These are phyloP conservation scores for Boletus subcaerulescens DNA, from an alignment of 768 basidiomycete genomes.

Conservation along the genomic window DNA sequence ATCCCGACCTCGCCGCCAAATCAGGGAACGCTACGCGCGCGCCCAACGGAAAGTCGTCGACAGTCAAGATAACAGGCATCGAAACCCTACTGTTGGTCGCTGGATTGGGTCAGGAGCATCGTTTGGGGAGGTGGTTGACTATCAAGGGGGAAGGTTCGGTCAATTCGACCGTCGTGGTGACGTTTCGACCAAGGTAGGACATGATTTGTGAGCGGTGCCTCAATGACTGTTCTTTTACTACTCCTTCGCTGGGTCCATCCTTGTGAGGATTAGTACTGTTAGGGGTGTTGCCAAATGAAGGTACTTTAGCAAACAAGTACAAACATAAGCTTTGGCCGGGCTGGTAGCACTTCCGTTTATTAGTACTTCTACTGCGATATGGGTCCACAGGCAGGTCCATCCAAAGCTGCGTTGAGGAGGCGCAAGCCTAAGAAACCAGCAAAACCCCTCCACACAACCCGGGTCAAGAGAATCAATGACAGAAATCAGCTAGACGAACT, in stretches of 20 bases:
- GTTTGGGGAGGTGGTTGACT: conserved; percentile 85
- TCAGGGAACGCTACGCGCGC: not conserved
- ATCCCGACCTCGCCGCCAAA: not conserved
- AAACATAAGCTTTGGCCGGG: not conserved
- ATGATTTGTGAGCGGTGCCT: conserved; percentile 4
- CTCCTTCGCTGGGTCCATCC: not conserved
- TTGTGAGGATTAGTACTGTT: not conserved
- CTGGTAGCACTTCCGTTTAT: not conserved
- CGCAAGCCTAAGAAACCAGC: conserved; percentile 17
- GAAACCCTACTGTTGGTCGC: conserved; percentile 63
- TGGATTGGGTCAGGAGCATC: conserved; percentile 83
- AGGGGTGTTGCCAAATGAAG: not conserved
- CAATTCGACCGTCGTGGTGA: conserved; percentile 71
- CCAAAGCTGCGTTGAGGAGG: conserved; percentile 1
- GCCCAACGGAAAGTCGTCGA: conserved; percentile 10
- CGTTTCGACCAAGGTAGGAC: conserved; percentile 40
- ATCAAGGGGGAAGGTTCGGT: conserved; percentile 65
- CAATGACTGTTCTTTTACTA: too few species aligned
- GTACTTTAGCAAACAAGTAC: not conserved
- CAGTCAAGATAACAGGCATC: conserved; percentile 29
- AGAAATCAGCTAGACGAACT: conserved; percentile 51
- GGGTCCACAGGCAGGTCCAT: conserved; percentile 19
- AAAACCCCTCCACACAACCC: conserved; percentile 19
- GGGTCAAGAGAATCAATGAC: conserved; percentile 43
- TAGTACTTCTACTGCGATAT: conserved; percentile 5